Base-by-base conservation (phyloP, 1,284 basidiomycete genomes). In the Amylostereum areolatum region DNA sequence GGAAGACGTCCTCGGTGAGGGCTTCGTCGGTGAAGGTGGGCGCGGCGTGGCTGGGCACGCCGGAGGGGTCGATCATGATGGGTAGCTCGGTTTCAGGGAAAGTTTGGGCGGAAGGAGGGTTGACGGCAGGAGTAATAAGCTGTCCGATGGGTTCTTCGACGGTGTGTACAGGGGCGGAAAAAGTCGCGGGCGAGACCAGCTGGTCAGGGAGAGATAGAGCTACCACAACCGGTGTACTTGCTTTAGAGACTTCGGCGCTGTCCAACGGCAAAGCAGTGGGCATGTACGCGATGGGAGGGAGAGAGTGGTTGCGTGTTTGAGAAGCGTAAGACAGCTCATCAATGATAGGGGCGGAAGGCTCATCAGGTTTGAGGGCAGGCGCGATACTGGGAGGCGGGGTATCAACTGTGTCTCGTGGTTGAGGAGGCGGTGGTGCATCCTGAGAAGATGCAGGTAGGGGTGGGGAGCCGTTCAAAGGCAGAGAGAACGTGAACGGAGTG, bases 1-100 rank as follows among this genome's bases (percentile, higher is more conserved):
- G 77, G 66, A 93, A 92, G 5, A 71, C 58, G 1, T 74, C 72
- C 34, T 83, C 77, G 6, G 77, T 76, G n/a, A 90, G 73, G n/a
- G 78, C 71, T 5, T 69, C 60, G 44, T 78, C 71, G 0, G 66
- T 51, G 56, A 85, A 78, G 24, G 67, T 70, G n/a, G 57, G 62
- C 24, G 74, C 77, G 27, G 66, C 55, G 55, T 75, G 73, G 4
- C 60, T 70, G 1, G 77, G 75, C 24, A 73, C 54, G 12, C n/a
- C 27, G 5, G 5, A 39, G 5, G 37, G 27, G 9, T 35, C n/a
- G 8, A n/a, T 8, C 9, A 35, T 8, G 34, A n/a, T 35, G 10
- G 56, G 56, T 8, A 45, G 46, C 35, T 49, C 52, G 31, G 9
- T 41, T 7, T 47, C 56, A 8, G 54, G 35, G 8, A 25, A 41